Base-by-base conservation (phyloP, 1,284 basidiomycete genomes). In the Fistulinella cinereoalba region DNA sequence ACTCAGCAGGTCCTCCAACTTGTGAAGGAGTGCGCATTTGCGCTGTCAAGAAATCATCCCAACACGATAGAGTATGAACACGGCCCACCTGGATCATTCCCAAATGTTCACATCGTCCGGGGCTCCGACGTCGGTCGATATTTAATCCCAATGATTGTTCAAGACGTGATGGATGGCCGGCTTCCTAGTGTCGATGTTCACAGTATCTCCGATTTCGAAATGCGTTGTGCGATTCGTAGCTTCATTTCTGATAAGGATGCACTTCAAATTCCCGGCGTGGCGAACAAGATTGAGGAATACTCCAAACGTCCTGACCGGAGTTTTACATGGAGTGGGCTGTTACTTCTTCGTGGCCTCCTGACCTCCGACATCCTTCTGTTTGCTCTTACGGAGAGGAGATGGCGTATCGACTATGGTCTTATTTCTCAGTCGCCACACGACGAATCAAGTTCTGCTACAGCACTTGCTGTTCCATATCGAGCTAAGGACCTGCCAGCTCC, bases 341-440 rank as follows among this genome's bases (percentile, higher is more conserved):
- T 78, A 4, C 64, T 75, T 8, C 60, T 70, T 16, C 68, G 74
- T 8, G 75, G 76, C 4, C 61, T 73, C 10, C 43, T 79, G 12
- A 69, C 63, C 0, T 57, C 62, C 15, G 71, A 71, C 1, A 63
- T 77, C 7, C 53, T 77, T 2, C 31, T 58, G 5, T 70, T 71
- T 48, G 61, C 60, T 19, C 56, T 78, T 6, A 63, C 61, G 33
- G 65, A 71, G 23, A 66, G 66, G 47, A 67, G 74, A 15, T 78
- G 72, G 70, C 58, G 74, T 27, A 74, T 78, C 11, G 71, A 78
- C 48, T 77, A 73, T 52, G 76, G 76, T 0, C 62, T 75, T 44
- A 54, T 50, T 4, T 53, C 32, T 3, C 69, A 75, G 10, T n/a
- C n/a, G n/a, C n/a, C n/a, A n/a, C n/a, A n/a, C n/a, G n/a, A n/a